These are phyloP conservation scores for Penicillium expansum DNA, from an alignment of 2,329 filamentous ascomycete species.

Conservation along the genomic window DNA sequence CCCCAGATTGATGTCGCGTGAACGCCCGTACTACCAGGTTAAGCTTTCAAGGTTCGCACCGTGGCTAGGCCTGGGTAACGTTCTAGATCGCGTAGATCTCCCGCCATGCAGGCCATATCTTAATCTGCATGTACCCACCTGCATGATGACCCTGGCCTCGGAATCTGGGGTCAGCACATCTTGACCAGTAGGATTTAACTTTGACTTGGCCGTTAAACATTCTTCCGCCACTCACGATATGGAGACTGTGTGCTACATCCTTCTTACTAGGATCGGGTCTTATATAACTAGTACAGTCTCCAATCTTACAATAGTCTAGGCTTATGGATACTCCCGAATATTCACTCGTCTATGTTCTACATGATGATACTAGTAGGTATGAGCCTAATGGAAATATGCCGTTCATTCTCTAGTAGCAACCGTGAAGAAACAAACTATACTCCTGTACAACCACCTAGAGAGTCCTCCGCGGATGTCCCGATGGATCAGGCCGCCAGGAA, in stretches of 20 bases:
- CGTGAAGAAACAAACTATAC: background rate
- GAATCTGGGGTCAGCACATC: background rate
- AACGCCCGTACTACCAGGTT: background rate
- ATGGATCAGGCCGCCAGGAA: slow-evolving; percentile 7
- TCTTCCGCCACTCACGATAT: background rate
- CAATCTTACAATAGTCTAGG: background rate
- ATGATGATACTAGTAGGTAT: no score
- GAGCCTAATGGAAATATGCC: background rate
- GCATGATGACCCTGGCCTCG: background rate
- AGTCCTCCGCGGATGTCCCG: slow-evolving; percentile 1
- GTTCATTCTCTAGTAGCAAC: background rate
- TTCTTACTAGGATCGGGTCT: background rate
- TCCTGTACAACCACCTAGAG: background rate
- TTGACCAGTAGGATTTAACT: background rate
- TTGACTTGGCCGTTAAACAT: background rate
- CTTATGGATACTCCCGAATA: background rate
- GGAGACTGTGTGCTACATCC: background rate
- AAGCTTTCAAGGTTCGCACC: background rate
- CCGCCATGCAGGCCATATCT: background rate
- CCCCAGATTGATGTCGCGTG: background rate
- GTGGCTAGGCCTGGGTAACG: background rate
- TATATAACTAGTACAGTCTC: background rate
- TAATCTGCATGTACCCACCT: background rate
- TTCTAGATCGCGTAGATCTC: background rate
- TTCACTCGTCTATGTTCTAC: background rate